Conservation (phyloP, 75 land plant species). For the Pinus tabuliformis region DNA sequence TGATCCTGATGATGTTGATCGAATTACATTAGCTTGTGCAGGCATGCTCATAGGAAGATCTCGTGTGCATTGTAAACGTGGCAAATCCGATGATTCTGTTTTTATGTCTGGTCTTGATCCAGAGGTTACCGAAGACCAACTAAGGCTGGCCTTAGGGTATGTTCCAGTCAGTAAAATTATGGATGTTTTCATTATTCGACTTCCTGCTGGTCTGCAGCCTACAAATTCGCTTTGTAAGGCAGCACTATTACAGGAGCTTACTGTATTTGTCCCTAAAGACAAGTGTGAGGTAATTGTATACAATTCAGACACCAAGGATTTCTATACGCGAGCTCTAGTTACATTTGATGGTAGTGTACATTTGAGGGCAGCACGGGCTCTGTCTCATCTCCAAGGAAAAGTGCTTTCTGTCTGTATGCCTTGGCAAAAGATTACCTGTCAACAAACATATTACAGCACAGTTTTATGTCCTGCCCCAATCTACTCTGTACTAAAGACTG, state of each 20-base stretch:
- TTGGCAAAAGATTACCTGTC: slow-evolving; percentile 77
- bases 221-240: slow-evolving; percentile 32
- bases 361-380: slow-evolving; percentile 74
- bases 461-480: slow-evolving; percentile 43
- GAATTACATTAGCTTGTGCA: slow-evolving; percentile 28
- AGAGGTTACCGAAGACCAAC: slow-evolving; percentile 46
- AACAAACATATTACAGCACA: slow-evolving; percentile 59
- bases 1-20: slow-evolving; percentile 28
- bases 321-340: slow-evolving; percentile 39
- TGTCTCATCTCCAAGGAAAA: slow-evolving; percentile 68
- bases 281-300: slow-evolving; percentile 47
- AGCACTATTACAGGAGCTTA: slow-evolving; percentile 51
- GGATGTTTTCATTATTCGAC: slow-evolving; percentile 49
- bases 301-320: slow-evolving; percentile 41
- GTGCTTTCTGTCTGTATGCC: slow-evolving; percentile 56
- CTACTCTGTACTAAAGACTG: slow-evolving; percentile 44
- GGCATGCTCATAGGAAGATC: slow-evolving; percentile 43
- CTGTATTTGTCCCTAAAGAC: slow-evolving; percentile 37
- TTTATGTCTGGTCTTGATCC: slow-evolving; percentile 42
- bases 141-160: slow-evolving; percentile 27
- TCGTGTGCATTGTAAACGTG: slow-evolving; percentile 26
- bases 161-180: slow-evolving; percentile 35
- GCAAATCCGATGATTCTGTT: slow-evolving; percentile 29
- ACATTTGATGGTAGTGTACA: slow-evolving; percentile 77
- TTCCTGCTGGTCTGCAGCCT: slow-evolving; percentile 28